Conservation (phyloP, 1,284 basidiomycete species). For the Spongiforma sp. region DNA sequence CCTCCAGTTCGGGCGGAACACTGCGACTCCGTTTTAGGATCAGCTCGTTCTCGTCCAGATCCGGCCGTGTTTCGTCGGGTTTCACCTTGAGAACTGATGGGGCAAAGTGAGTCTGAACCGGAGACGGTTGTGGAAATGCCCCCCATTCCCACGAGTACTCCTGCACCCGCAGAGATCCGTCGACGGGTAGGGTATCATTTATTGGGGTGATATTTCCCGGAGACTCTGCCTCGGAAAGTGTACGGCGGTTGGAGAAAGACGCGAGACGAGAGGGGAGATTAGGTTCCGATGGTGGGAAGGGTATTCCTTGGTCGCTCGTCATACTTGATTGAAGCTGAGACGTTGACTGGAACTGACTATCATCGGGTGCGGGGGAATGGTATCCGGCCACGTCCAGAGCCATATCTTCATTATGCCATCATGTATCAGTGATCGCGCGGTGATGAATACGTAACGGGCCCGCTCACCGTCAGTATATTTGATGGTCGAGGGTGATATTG, state of each 20-base stretch:
- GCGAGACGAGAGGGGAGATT: constrained; percentile 27
- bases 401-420: constrained; percentile 48
- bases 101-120: constrained; percentile 58
- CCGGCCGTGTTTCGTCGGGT: constrained; percentile 19
- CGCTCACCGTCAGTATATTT: constrained; percentile 67
- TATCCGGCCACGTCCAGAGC: constrained; percentile 73
- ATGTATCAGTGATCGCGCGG: neutral
- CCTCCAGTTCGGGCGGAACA: constrained; percentile 58
- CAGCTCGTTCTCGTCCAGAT: constrained; percentile 33
- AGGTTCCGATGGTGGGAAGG: constrained; percentile 25
- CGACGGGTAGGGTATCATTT: constrained; percentile 8
- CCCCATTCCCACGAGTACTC: constrained; percentile 91
- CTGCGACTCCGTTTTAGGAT: constrained; percentile 51
- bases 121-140: constrained; percentile 80
- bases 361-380: constrained; percentile 49
- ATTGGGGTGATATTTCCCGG: constrained; percentile 18
- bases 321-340: constrained; percentile 8
- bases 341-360: constrained; percentile 7
- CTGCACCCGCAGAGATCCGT: constrained; percentile 40
- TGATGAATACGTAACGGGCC: constrained; percentile 34
- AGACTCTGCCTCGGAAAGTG: constrained; percentile 30
- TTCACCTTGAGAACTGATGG: constrained; percentile 34
- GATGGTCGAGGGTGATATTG: constrained; percentile 63
- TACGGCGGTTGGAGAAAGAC: constrained; percentile 30
- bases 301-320: constrained; percentile 23